Evolutionary conservation across 129 eudicot genomes (phyloP), one percentile per base, ranked within the genome.

Genomic region (Arctium minus): DNA sequence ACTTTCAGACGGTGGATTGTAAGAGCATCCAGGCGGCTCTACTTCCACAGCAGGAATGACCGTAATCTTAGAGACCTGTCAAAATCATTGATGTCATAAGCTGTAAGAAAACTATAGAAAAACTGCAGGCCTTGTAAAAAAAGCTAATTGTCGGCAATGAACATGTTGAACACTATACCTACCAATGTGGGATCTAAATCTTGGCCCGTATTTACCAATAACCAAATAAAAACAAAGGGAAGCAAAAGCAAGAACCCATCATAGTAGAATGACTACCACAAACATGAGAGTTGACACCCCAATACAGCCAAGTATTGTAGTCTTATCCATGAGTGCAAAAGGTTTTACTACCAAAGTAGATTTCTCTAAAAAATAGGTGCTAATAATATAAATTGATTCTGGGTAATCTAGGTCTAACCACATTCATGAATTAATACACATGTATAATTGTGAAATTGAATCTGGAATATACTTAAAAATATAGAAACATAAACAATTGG

Each of bases 21-120:
- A 94, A 78, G 98, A 94, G 86, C 98, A 94, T 77, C 98, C 98
- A 46, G 92, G 87, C 35, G 92, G 94, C 84, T 92, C 97, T 84
- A 94, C 87, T 87, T 94, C 98, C 17, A 94, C 96, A 1, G 98
- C 98, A 77, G 98, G 98, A 87, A 94, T 92, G 38, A 75, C 22
- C 10, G 86, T 88, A 48, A 86, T 69, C 88, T 91, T 94, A 48
- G 79, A 46, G 68, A 80, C 83, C 97, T 92, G 93, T 62, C 40
- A 69, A 68, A 82, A 72, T 18, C 82, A 62, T 56, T 4, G 13
- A 36, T 71, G 30, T 30, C 22, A 78, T 31, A 60, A 2, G 17
- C 67, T 69, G 62, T 53, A 31, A 72, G 36, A 83, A 77, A 60
- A 40, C 72, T 46, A 10, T 0, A 53, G 4, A 81, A 39, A 22